These are phyloP conservation scores for Erodium trifolium DNA, from an alignment of 441 rosid species.

Conservation along the genomic window DNA sequence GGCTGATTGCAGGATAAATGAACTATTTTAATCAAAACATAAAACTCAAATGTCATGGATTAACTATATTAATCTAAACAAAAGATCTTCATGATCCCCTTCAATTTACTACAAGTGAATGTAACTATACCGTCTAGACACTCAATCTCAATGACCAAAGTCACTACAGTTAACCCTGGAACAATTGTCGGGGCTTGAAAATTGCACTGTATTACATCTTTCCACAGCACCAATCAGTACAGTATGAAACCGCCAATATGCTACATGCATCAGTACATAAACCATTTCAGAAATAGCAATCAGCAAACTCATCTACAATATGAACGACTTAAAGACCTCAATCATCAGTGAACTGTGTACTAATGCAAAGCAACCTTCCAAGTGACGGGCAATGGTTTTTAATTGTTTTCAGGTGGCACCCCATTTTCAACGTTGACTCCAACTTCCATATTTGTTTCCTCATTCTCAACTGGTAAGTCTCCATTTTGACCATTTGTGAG, in stretches of 20 bases:
- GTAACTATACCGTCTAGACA: no score
- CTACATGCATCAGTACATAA: neutral
- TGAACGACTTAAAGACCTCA: neutral
- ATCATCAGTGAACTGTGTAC: constrained; percentile 3
- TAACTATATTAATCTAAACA: no score
- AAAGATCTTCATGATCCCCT: no score
- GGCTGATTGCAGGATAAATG: no score
- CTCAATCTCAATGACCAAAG: no score
- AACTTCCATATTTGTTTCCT: constrained; percentile 12
- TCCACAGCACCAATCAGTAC: neutral
- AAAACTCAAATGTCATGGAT: no score
- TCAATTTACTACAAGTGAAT: no score
- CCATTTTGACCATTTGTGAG: constrained; percentile 27
- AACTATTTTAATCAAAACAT: no score
- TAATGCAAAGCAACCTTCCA: neutral
- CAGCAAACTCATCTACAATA: neutral
- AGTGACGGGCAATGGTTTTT: neutral
- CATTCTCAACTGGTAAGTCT: constrained; percentile 18
- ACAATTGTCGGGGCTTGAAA: no score
- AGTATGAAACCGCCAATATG: no score
- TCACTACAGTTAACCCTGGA: no score
- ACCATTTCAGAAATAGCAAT: neutral
- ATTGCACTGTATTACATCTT: neutral
- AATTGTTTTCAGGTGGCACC: constrained; percentile 12
- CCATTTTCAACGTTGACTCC: constrained; percentile 13